Evolutionary conservation across 306 rosid genomes (phyloP), one percentile per base, ranked within the genome.

Genomic region (Sicyos edulis): DNA sequence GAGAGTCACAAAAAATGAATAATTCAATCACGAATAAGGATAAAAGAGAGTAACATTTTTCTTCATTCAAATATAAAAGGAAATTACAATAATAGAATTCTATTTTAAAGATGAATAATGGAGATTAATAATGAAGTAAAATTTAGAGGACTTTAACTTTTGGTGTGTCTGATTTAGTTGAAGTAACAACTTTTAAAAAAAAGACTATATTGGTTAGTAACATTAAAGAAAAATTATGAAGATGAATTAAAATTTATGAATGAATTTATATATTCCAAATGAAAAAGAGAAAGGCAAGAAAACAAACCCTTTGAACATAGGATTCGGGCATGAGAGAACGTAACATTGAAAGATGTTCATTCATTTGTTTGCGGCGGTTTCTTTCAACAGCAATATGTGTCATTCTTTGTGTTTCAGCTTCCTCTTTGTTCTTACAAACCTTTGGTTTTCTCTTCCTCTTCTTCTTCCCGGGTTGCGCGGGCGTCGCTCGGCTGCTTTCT

Each of bases 321-420:
- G 96, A 87, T 68, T 86, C 87, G 6, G 99, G 99, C 96, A 91
- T 87, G 79, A 90, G 88, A 7, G 96, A 88, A 34, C 99, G 97
- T 58, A 93, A 82, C 6, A 88, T 88, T 14, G 92, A 83, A 56
- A 93, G 97, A 49, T 93, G 91, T 63, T 93, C 92, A 75, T 91
- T 93, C 99, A 93, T 93, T 77, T 83, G 96, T 75, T 87, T 93
- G 21, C 99, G 59, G 17, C 99, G 85, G 78, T 93, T 93, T 76
- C 99, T 87, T 64, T 93, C 99, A 0, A 93, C 96, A 1, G 96
- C 85, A 81, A 93, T 93, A 80, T 93, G 99, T 5, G 90, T 91
- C 89, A 93, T 91, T 80, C 99, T 90, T 44, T 93, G 99, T 1
- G 88, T 86, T 79, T 93, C 99, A 50, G 96, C 92, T 49, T 90